These are phyloP conservation scores for Leishmania aethiopica DNA, from an alignment of 208 protist species.

Conservation along the genomic window DNA sequence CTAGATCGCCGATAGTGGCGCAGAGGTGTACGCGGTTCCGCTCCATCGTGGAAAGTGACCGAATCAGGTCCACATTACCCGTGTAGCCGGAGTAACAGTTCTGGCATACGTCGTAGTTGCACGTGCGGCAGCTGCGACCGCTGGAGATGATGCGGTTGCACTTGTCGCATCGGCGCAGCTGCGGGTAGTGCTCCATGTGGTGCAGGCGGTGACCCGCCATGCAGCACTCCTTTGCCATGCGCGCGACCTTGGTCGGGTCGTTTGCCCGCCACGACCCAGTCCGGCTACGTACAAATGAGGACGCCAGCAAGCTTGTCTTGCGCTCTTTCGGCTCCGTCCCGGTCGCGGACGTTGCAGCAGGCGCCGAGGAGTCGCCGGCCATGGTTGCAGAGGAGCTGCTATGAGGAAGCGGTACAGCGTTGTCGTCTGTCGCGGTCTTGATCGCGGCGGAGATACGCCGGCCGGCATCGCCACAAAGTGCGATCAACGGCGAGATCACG, in stretches of 20 bases:
- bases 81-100: constrained; percentile 52
- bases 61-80: constrained; percentile 38
- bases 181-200: constrained; percentile 17
- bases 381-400: neutral
- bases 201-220: constrained; percentile 57
- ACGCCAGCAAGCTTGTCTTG: neutral
- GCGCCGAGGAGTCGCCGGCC: neutral
- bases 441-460: constrained; percentile 24
- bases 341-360: neutral
- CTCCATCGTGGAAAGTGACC: constrained; percentile 18
- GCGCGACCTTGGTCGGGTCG: constrained; percentile 5
- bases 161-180: constrained; percentile 35
- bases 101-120: constrained; percentile 63
- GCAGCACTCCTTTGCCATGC: constrained; percentile 51
- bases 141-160: constrained; percentile 33
- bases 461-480: constrained; percentile 50
- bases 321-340: neutral
- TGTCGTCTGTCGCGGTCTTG: constrained; percentile 9
- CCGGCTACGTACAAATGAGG: neutral
- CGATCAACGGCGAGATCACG: constrained; percentile 54
- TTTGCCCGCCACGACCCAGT: neutral
- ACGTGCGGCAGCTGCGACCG: constrained; percentile 53
- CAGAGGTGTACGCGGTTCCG: constrained; percentile 72
- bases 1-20: constrained; percentile 74
- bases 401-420: neutral